Percentiles rank a stretch among this genome's conserved stretches.
Conservation (phyloP, 2,329 filamentous ascomycete species). For the Raffaelea albimanens region DNA sequence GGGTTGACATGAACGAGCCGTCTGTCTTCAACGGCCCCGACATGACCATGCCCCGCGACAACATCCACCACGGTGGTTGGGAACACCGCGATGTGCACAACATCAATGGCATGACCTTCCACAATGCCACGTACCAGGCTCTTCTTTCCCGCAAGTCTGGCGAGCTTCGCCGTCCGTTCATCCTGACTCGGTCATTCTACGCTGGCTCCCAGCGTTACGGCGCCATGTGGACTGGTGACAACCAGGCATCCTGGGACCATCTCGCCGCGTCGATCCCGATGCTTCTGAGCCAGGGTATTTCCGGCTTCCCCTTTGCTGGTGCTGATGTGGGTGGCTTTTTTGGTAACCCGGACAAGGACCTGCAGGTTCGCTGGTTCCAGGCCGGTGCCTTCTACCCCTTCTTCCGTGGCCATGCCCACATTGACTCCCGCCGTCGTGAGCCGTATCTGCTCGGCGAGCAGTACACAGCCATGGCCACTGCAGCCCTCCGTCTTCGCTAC, state of each 20-base stretch:
- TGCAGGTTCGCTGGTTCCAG: slow-evolving; percentile 93
- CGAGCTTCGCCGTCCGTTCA: slow-evolving; percentile 76
- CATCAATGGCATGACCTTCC: slow-evolving; percentile 86
- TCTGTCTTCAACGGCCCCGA: slow-evolving; percentile 98
- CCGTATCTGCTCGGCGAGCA: slow-evolving; percentile 82
- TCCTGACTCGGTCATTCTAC: slow-evolving; percentile 88
- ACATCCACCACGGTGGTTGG: slow-evolving; percentile 83
- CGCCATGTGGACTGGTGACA: slow-evolving; percentile 99
- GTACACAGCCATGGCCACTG: slow-evolving; percentile 75
- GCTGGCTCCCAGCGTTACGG: slow-evolving; percentile 81
- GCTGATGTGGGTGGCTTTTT: slow-evolving; percentile 98
- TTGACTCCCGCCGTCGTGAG: slow-evolving; percentile 88
- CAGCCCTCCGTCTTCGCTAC: slow-evolving; percentile 82
- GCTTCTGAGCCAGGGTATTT: slow-evolving; percentile 85
- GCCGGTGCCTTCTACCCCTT: slow-evolving; percentile 95
- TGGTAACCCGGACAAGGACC: slow-evolving; percentile 86
- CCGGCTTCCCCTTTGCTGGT: slow-evolving; percentile 87
- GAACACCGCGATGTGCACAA: slow-evolving; percentile 97
- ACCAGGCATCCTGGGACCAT: slow-evolving; percentile 87
- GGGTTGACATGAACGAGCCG: slow-evolving; percentile 99
- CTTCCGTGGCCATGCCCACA: slow-evolving; percentile 95
- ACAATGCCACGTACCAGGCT: slow-evolving; percentile 87
- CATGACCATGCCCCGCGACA: slow-evolving; percentile 98
- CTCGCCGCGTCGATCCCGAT: slow-evolving; percentile 86
- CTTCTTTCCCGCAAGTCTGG: slow-evolving; percentile 78